phyloP scores from a whole-genome alignment of 768 basidiomycete genomes.

The Podaxis sp. region DNA sequence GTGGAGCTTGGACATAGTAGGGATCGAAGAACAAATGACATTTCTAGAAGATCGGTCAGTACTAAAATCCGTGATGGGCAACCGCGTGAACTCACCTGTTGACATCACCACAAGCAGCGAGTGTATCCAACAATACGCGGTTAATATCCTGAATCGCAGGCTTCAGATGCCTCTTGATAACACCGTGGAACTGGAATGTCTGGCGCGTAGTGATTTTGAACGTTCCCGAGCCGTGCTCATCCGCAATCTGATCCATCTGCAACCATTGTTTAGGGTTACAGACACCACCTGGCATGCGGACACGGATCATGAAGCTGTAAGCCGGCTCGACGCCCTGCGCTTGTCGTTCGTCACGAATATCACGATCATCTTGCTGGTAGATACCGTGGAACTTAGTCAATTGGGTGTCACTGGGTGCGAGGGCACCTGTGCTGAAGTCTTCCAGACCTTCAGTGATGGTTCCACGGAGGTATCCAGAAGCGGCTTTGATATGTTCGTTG shows the following conservation, averaged over 20 bases:
- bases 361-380: conserved; percentile 96
- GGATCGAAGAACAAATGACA: conserved; percentile 89
- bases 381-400: conserved; percentile 98
- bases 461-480: conserved; percentile 89
- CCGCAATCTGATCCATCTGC: conserved; percentile 93
- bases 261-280: conserved; percentile 93
- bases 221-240: conserved; percentile 90
- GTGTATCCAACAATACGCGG: conserved; percentile 84
- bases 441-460: conserved; percentile 91
- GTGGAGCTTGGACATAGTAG: conserved; percentile 86
- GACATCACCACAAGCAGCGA: conserved; percentile 98
- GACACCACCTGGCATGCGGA: conserved; percentile 94
- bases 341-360: conserved; percentile 95
- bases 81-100: conserved; percentile 60
- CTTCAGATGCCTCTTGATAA: conserved; percentile 96
- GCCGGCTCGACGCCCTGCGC: conserved; percentile 93
- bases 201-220: conserved; percentile 97
- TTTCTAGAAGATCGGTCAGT: conserved; percentile 52
- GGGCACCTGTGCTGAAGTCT: conserved; percentile 86
- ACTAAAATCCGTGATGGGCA: not conserved
- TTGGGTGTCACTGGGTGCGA: conserved; percentile 88
- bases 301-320: conserved; percentile 98
- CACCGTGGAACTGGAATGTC: conserved; percentile 99
- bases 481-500: conserved; percentile 99
- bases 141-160: conserved; percentile 97